Evolutionary conservation across 2,329 filamentous ascomycete species (phyloP).

Genomic region (Neurospora sp.): DNA sequence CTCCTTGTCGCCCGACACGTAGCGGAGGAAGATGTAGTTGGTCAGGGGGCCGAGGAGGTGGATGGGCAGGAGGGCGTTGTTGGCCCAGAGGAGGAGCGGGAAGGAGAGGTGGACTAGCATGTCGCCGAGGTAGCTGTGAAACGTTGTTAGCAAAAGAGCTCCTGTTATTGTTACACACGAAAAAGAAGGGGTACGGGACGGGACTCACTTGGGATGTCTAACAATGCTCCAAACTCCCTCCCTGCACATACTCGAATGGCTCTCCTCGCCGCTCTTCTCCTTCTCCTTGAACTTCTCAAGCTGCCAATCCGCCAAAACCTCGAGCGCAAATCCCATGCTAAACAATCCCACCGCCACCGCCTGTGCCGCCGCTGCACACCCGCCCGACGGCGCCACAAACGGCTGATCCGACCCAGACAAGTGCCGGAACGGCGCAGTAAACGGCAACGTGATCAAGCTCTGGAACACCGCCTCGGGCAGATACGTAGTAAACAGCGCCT

Average conservation of each 20-base stretch:
- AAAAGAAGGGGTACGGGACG: background rate
- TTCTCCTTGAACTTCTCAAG: slow-evolving; percentile 39
- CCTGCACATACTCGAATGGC: slow-evolving; percentile 29
- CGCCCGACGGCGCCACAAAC: slow-evolving; percentile 5
- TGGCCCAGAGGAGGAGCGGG: slow-evolving; percentile 44
- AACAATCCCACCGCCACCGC: slow-evolving; percentile 44
- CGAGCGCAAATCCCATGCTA: slow-evolving; percentile 43
- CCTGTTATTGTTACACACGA: background rate
- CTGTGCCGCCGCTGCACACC: slow-evolving; percentile 20
- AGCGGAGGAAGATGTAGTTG: slow-evolving; percentile 49
- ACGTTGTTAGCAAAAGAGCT: slow-evolving; percentile 1
- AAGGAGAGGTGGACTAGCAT: slow-evolving; percentile 49
- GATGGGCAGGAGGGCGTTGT: slow-evolving; percentile 43
- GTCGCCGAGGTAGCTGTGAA: slow-evolving; percentile 47
- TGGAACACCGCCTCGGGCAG: slow-evolving; percentile 48
- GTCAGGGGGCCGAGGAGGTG: slow-evolving; percentile 44
- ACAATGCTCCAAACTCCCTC: slow-evolving; percentile 54
- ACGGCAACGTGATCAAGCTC: slow-evolving; percentile 45
- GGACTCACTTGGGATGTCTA: slow-evolving; percentile 48
- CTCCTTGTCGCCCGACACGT: slow-evolving; percentile 44
- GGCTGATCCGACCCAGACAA: background rate
- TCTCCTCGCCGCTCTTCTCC: slow-evolving; percentile 19
- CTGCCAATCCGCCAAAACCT: slow-evolving; percentile 47
- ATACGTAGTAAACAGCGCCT: slow-evolving; percentile 42
- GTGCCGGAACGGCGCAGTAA: slow-evolving; percentile 44